Evolutionary conservation across 2,329 filamentous ascomycete genomes (phyloP).

Genomic region (Arthrobotrys musiformis): DNA sequence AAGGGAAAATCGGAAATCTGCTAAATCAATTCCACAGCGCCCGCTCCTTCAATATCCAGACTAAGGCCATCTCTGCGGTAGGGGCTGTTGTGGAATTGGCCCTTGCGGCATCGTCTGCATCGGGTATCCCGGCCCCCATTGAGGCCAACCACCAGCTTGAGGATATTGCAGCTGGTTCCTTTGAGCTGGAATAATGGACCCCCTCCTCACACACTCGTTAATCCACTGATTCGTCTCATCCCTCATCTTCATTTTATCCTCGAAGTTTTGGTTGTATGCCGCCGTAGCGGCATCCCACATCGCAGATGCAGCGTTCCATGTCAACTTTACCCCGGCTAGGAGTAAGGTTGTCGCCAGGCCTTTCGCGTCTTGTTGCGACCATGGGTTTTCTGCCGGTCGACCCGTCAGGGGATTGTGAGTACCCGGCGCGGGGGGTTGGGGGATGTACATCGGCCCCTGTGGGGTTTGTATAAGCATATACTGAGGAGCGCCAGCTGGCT

Average conservation of each 20-base stretch:
- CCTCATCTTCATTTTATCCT: conserved; percentile 28
- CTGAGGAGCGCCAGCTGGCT: background rate
- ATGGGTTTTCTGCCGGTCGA: conserved; percentile 4
- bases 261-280: conserved; percentile 32
- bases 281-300: conserved; percentile 26
- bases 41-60: background rate
- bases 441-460: conserved; percentile 13
- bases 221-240: conserved; percentile 13
- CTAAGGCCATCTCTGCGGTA: background rate
- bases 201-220: background rate
- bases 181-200: background rate
- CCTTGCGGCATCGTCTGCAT: background rate
- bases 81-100: background rate
- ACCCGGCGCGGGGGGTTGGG: background rate
- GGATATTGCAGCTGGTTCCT: background rate
- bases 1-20: no score
- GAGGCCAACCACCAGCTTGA: background rate
- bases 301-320: conserved; percentile 27
- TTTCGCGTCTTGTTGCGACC: conserved; percentile 24
- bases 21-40: no score
- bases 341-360: conserved; percentile 2
- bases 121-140: background rate
- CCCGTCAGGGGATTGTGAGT: background rate
- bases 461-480: conserved; percentile 3
- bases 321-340: conserved; percentile 20